Conservation (phyloP, 108 stramenopile species). For the Nitzschia sp. region DNA sequence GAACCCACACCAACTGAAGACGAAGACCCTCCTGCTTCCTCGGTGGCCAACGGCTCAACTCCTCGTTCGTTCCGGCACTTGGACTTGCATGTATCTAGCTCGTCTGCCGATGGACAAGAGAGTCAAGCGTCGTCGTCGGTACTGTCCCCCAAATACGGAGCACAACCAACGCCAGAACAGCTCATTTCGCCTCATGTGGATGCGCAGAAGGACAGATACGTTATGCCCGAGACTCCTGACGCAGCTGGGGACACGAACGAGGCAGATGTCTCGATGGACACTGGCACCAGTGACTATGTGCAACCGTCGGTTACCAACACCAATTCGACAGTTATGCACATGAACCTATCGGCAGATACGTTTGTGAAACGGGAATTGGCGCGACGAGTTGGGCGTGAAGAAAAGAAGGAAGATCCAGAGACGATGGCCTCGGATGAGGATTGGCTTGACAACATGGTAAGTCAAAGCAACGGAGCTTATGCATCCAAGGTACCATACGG, state of each 20-base stretch:
- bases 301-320: conserved; percentile 10
- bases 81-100: conserved; percentile 6
- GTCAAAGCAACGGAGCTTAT: conserved; percentile 13
- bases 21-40: not conserved
- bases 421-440: conserved; percentile 32
- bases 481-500: not conserved
- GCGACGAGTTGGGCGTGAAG: not conserved
- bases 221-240: not conserved
- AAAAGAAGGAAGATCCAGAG: conserved; percentile 22
- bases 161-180: not conserved
- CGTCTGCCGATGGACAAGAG: not conserved
- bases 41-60: not conserved
- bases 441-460: conserved; percentile 39
- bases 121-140: not conserved
- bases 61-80: conserved; percentile 2
- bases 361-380: conserved; percentile 5
- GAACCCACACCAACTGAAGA: not conserved
- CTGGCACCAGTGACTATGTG: not conserved
- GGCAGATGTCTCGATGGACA: not conserved
- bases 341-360: conserved; percentile 12
- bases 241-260: not conserved
- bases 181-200: not conserved
- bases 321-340: conserved; percentile 27
- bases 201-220: not conserved
- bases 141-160: not conserved